Conservation (phyloP, 2,329 filamentous ascomycete species). For the Monilinia vaccinii-corymbosi region DNA sequence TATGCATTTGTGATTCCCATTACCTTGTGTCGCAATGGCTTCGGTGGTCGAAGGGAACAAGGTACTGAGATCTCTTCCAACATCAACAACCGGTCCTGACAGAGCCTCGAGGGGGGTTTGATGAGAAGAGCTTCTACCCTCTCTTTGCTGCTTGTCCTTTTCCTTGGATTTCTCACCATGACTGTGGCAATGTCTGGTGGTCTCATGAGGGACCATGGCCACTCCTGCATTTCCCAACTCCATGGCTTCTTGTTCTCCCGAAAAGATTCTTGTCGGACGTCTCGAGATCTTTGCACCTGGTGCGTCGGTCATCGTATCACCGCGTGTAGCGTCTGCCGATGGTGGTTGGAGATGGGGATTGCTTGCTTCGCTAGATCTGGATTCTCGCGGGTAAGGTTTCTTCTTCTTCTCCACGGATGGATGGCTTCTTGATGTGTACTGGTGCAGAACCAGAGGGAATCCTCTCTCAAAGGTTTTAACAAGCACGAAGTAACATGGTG, state of each 20-base stretch:
- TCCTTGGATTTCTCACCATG: conserved; percentile 4
- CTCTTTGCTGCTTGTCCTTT: conserved; percentile 10
- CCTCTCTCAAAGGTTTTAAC: background rate
- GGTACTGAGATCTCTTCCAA: conserved; percentile 13
- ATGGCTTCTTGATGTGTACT: background rate
- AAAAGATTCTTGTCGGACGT: conserved; percentile 18
- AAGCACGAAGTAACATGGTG: background rate
- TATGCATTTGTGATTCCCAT: background rate
- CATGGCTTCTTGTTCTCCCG: conserved; percentile 13
- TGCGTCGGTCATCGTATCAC: conserved; percentile 12
- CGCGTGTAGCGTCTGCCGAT: background rate
- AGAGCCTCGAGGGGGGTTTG: conserved; percentile 1
- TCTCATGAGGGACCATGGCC: conserved; percentile 1
- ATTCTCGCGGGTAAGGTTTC: background rate
- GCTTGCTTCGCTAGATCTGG: background rate
- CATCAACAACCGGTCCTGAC: conserved; percentile 11
- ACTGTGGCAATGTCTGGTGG: background rate
- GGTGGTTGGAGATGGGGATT: background rate
- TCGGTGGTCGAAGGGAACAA: conserved; percentile 14
- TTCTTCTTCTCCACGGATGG: background rate
- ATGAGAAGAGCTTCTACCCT: conserved; percentile 6
- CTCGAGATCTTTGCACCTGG: conserved; percentile 15
- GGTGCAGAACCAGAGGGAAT: background rate
- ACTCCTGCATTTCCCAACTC: conserved; percentile 4
- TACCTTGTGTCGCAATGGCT: conserved; percentile 18